Conservation (phyloP, 176 grass and related monocot genomes). For the Dendrocalamus sinicus region DNA sequence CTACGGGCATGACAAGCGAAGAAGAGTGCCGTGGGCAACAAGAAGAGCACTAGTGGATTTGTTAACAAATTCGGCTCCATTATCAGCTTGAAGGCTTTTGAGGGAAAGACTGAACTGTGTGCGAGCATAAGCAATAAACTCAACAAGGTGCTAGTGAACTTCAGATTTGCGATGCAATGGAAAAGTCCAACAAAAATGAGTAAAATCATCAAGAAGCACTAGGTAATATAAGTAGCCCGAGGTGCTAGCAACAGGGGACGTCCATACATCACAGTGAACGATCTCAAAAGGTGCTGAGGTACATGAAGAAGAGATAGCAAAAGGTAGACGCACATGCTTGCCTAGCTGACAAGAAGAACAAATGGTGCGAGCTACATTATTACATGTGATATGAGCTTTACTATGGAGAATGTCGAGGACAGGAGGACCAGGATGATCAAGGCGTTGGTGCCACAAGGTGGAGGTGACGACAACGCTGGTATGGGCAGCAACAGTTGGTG, state of each 20-base stretch:
- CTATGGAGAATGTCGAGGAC: background rate
- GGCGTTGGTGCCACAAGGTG: background rate
- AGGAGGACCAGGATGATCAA: background rate
- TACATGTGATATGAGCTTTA: background rate
- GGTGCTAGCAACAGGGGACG: background rate
- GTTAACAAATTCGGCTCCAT: background rate
- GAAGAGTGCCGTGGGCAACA: background rate
- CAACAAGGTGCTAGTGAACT: background rate
- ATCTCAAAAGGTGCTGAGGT: background rate
- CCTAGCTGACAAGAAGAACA: background rate
- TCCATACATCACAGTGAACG: background rate
- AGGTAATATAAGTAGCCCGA: background rate
- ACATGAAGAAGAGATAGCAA: background rate
- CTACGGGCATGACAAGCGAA: background rate
- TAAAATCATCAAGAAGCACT: background rate
- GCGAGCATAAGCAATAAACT: background rate
- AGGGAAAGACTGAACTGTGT: background rate
- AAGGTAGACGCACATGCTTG: background rate
- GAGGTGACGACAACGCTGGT: background rate
- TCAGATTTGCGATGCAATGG: background rate
- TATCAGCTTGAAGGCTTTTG: background rate
- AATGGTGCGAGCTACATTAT: background rate
- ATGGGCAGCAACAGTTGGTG: background rate
- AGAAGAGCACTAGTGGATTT: background rate
- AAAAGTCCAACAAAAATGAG: background rate